These are phyloP conservation scores for Ophiocordyceps unilateralis DNA, from an alignment of 2,329 filamentous ascomycete species.

Conservation along the genomic window DNA sequence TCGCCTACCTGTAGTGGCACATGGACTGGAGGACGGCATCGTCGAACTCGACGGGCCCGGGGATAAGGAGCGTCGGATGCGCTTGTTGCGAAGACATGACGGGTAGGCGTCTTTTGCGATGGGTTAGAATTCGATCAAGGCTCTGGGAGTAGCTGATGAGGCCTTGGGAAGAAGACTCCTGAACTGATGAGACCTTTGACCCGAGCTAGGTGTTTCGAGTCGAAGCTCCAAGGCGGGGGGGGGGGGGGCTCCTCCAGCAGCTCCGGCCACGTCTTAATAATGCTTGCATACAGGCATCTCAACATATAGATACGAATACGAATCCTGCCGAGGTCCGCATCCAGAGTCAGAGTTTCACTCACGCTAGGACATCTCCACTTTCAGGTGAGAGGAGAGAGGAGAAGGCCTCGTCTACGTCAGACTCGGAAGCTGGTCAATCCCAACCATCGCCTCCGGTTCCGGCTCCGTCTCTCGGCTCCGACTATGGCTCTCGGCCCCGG, in stretches of 20 bases:
- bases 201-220: background rate
- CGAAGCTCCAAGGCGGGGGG: background rate
- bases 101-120: no score
- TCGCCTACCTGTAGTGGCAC: slow-evolving; percentile 68
- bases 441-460: background rate
- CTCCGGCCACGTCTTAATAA: background rate
- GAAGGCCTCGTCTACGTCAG: no score
- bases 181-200: no score
- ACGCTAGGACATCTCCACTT: background rate
- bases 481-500: background rate
- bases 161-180: background rate
- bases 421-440: no score
- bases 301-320: background rate
- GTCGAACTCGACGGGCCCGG: slow-evolving; percentile 94
- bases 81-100: slow-evolving; percentile 48
- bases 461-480: background rate
- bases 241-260: background rate
- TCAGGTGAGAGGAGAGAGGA: no score
- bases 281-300: background rate
- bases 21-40: slow-evolving; percentile 91
- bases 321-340: background rate
- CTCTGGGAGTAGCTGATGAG: slow-evolving; percentile 6
- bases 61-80: slow-evolving; percentile 71
- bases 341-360: background rate
- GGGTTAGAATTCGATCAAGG: no score